Conservation (phyloP, 371 early-diverging fungal species). For the Rhizomucor miehei region DNA sequence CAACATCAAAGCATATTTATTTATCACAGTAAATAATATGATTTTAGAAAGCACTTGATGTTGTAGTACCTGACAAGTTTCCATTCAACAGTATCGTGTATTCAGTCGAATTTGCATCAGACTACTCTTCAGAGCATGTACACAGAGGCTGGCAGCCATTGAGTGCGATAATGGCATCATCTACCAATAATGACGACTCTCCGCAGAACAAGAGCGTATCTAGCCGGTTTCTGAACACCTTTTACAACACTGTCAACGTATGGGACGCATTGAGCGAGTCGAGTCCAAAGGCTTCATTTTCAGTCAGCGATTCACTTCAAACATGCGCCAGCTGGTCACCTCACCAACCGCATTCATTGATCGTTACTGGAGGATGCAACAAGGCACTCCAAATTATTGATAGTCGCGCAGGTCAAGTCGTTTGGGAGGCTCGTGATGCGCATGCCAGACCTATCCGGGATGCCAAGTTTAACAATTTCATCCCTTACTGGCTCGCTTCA, state of each 20-base stretch:
- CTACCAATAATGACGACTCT: too few species aligned
- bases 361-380: conserved; percentile 27
- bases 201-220: conserved; percentile 3
- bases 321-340: conserved; percentile 36
- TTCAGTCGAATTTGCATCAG: conserved; percentile 21
- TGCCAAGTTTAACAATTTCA: conserved; percentile 68
- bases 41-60: not conserved
- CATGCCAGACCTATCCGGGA: conserved; percentile 51
- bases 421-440: conserved; percentile 25
- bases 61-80: conserved; percentile 6
- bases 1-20: not conserved
- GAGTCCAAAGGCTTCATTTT: conserved; percentile 9
- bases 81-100: conserved; percentile 23
- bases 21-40: conserved; percentile 6
- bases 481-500: conserved; percentile 81
- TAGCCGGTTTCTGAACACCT: conserved; percentile 15
- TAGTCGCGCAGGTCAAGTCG: conserved; percentile 12
- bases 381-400: conserved; percentile 25
- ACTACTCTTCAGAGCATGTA: conserved; percentile 9
- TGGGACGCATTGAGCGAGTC: conserved; percentile 28
- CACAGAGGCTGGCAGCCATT: conserved; percentile 11
- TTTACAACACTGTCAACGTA: conserved; percentile 14
- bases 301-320: not conserved
- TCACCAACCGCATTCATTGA: conserved; percentile 23
- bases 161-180: not conserved